phyloP scores from a whole-genome alignment of 805 yeast genomes.

The Candida glaebosa region DNA sequence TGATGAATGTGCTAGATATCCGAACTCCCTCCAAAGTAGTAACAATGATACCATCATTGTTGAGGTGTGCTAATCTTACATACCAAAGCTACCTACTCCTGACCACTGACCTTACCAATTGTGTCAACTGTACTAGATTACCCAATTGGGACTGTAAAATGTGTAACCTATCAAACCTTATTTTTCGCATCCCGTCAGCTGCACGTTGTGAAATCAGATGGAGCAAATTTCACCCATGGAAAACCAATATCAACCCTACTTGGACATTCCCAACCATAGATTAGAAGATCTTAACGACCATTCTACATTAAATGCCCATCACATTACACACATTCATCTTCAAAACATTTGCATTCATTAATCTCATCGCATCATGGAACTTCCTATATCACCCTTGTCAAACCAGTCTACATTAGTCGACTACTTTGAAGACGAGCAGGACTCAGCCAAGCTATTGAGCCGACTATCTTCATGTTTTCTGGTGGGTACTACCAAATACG shows the following conservation, averaged over 20 bases:
- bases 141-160: too few species aligned
- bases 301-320: neutral
- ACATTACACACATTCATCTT: neutral
- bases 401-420: neutral
- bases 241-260: too few species aligned
- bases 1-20: too few species aligned
- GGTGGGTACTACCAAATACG: constrained; percentile 40
- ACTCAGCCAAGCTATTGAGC: neutral
- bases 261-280: too few species aligned
- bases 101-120: too few species aligned
- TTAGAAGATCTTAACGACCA: neutral
- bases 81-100: too few species aligned
- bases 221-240: too few species aligned
- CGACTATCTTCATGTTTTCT: constrained; percentile 28
- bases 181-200: neutral
- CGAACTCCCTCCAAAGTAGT: too few species aligned
- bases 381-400: neutral
- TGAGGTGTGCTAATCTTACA: too few species aligned
- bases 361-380: neutral
- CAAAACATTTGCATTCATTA: neutral
- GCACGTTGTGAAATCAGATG: too few species aligned
- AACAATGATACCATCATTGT: too few species aligned
- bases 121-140: too few species aligned
- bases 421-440: neutral
- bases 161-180: neutral